Base-by-base conservation (phyloP, 2,329 filamentous ascomycete genomes). In the Xenoacremonium recifei region DNA sequence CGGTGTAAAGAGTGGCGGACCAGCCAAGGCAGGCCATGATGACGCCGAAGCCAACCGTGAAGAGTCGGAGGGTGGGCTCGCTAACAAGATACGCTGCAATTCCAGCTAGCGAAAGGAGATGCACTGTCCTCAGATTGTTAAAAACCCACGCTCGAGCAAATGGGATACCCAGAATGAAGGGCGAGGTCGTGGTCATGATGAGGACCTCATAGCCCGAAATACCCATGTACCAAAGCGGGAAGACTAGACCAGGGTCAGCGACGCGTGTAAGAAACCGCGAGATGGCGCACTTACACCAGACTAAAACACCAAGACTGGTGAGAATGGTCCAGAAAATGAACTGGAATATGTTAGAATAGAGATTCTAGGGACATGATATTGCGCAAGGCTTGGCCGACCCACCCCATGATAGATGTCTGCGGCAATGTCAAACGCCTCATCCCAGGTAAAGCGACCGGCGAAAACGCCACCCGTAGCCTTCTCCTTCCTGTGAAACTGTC, bases 141-240 rank as follows among this genome's bases (percentile, higher is more conserved):
- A 85, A 69, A 10, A 88, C 76, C 13, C 88, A 63, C 29, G 77
- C 78, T 45, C 89, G 85, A 15, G 96, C 46, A 1, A 83, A 72
- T 35, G 76, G 76, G 48, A 90, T 84, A 17, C 76, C 82, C 32
- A 99, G 80, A 16, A 97, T 65, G 29, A 91, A 73, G 0, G 93
- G 93, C 4, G 91, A 87, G 38, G 92, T 66, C 4, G 89, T 92
- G 37, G 79, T 80, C 82, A 97, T 85, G 59, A 99, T 84, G 52
- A 95, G 76, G 32, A 84, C 85, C 68, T 99, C 93, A 61, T 93
- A 99, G 49, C 93, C 93, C 4, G 92, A 97, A 47, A 99, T 95
- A 20, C 93, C 93, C 93, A 99, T 99, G 64, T 96, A 83, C 93
- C 93, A 99, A 10, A 99, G 79, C 12, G 93, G 93, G 64, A 99